Conservation (phyloP, 495 filamentous ascomycete genomes). For the Acidomyces sp. region DNA sequence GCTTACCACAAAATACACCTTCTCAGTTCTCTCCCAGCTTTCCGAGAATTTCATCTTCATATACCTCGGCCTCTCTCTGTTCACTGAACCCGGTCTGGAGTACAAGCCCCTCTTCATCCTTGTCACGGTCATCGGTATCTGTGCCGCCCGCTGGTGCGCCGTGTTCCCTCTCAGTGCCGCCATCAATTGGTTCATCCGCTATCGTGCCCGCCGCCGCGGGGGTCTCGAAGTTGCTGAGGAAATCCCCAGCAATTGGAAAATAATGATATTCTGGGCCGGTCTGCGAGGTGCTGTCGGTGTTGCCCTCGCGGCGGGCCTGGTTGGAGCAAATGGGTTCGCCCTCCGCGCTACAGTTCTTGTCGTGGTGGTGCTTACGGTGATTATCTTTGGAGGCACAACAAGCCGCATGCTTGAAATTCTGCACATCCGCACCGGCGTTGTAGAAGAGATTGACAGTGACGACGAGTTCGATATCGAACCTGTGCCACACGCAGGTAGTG, state of each 20-base stretch:
- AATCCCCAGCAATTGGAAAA: slow-evolving; percentile 82
- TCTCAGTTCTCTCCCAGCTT: slow-evolving; percentile 85
- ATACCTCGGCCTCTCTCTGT: slow-evolving; percentile 85
- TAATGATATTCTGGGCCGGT: slow-evolving; percentile 97
- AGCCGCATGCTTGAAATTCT: slow-evolving; percentile 97
- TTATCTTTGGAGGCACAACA: slow-evolving; percentile 96
- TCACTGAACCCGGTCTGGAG: slow-evolving; percentile 72
- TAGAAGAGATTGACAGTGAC: slow-evolving; percentile 91
- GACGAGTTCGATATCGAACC: slow-evolving; percentile 98
- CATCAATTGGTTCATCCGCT: slow-evolving; percentile 90
- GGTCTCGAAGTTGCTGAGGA: slow-evolving; percentile 77
- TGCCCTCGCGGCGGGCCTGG: slow-evolving; percentile 80
- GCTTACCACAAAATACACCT: slow-evolving; percentile 94
- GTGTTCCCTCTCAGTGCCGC: slow-evolving; percentile 83
- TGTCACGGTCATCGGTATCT: slow-evolving; percentile 81
- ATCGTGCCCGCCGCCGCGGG: slow-evolving; percentile 65
- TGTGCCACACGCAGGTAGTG: slow-evolving; percentile 42
- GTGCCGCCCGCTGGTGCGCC: slow-evolving; percentile 76
- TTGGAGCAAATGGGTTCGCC: slow-evolving; percentile 60
- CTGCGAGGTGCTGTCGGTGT: slow-evolving; percentile 93
- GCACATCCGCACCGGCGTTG: slow-evolving; percentile 84
- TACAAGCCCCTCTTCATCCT: slow-evolving; percentile 96
- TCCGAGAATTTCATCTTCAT: slow-evolving; percentile 99
- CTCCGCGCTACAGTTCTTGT: slow-evolving; percentile 87
- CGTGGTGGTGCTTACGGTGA: slow-evolving; percentile 92